Percentiles rank a stretch among this genome's conserved stretches.
phyloP scores from a whole-genome alignment of 176 grass and related monocot species.

The Eremochloa ophiuroides region DNA sequence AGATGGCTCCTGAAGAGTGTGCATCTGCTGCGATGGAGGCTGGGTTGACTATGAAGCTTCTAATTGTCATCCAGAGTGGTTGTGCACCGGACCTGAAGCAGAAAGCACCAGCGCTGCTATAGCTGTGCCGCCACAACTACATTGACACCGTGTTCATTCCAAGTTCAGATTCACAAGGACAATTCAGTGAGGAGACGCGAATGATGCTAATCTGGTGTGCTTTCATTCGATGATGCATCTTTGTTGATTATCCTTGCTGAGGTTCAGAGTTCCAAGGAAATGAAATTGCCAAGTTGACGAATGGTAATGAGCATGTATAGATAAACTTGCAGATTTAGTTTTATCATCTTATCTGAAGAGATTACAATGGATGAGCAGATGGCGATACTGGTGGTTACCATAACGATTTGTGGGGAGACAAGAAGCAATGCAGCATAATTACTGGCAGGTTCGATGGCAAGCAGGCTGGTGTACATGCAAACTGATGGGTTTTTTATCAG shows the following conservation, averaged over 20 bases:
- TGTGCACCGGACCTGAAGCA: constrained; percentile 79
- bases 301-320: neutral
- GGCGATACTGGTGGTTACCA: neutral
- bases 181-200: constrained; percentile 51
- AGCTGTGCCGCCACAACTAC: constrained; percentile 73
- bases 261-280: neutral
- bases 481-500: constrained; percentile 39
- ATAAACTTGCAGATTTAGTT: constrained; percentile 8
- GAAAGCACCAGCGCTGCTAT: constrained; percentile 62
- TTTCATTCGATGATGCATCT: neutral
- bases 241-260: neutral
- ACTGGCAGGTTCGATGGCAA: constrained; percentile 6
- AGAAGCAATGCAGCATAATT: constrained; percentile 13
- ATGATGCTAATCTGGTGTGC: neutral
- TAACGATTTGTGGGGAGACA: neutral
- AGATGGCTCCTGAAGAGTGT: constrained; percentile 72
- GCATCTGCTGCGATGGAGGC: constrained; percentile 59
- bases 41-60: constrained; percentile 61
- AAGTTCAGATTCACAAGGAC: constrained; percentile 93
- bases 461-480: constrained; percentile 35
- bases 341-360: constrained; percentile 18
- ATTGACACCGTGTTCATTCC: constrained; percentile 68
- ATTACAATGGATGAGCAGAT: neutral
- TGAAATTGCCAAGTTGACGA: neutral
- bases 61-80: constrained; percentile 80